These are phyloP conservation scores for Populus simonii DNA, from an alignment of 345 rosid species.

Conservation along the genomic window DNA sequence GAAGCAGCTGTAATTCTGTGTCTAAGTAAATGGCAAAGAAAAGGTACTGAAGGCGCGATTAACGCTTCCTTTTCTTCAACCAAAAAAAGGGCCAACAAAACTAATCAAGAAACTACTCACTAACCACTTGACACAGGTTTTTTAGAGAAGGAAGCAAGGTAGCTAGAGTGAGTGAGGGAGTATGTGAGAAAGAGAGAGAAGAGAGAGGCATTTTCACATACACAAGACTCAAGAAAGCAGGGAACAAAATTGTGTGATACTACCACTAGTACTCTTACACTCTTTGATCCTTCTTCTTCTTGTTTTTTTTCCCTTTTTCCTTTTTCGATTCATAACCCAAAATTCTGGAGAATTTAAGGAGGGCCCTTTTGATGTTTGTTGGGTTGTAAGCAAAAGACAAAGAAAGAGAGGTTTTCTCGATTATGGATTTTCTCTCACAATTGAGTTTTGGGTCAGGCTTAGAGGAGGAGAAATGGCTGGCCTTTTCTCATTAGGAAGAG, in stretches of 20 bases:
- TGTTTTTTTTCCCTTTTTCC: not conserved
- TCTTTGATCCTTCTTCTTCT: not conserved
- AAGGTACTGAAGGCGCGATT: conserved; percentile 5
- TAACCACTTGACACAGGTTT: not conserved
- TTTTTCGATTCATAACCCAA: not conserved
- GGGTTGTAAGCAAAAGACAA: not conserved
- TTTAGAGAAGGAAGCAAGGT: too few relatives aligned
- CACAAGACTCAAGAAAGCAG: not conserved
- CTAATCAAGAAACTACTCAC: not conserved
- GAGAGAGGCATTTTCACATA: not conserved
- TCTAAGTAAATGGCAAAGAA: conserved; percentile 23
- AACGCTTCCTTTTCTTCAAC: not conserved
- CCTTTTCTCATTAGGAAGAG: conserved; percentile 49
- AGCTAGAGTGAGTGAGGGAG: too few relatives aligned
- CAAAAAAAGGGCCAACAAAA: not conserved
- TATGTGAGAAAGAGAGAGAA: too few relatives aligned
- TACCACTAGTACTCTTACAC: not conserved
- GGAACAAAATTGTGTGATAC: not conserved
- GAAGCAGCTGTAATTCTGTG: conserved; percentile 39
- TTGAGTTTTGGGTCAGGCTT: conserved; percentile 46
- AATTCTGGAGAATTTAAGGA: conserved; percentile 2
- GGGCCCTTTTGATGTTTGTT: conserved; percentile 1
- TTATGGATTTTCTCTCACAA: conserved; percentile 39
- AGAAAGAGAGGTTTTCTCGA: conserved; percentile 1
- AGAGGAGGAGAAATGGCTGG: conserved; percentile 56